Percentiles rank a stretch among this genome's conserved stretches.
Conservation (phyloP, 176 grass and related monocot genomes). For the Pharus latifolius region DNA sequence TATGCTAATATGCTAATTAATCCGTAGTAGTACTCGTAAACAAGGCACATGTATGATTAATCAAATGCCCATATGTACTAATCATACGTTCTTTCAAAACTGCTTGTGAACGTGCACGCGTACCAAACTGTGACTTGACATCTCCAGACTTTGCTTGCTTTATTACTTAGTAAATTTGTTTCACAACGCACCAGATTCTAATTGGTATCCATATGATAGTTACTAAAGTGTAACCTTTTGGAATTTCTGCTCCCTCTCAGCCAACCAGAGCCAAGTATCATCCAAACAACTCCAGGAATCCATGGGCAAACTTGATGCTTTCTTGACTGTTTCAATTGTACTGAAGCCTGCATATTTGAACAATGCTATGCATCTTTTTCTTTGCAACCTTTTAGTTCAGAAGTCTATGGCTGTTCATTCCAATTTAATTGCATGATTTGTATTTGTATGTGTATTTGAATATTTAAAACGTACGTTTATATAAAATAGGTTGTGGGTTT, state of each 20-base stretch:
- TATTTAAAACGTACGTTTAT: too few species aligned
- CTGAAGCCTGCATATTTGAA: background rate
- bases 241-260: constrained; percentile 4
- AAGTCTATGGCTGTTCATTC: too few species aligned
- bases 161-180: background rate
- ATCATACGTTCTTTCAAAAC: background rate
- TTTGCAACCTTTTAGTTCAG: too few species aligned
- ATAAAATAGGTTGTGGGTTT: too few species aligned
- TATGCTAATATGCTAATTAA: background rate
- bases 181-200: too few species aligned
- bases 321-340: background rate
- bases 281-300: constrained; percentile 23
- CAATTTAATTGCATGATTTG: too few species aligned
- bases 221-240: background rate
- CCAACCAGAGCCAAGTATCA: background rate
- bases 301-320: constrained; percentile 4
- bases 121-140: constrained; percentile 14
- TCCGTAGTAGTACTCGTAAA: background rate
- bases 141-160: background rate
- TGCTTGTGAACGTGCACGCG: background rate
- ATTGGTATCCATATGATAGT: background rate
- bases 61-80: background rate
- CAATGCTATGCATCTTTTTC: too few species aligned
- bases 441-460: too few species aligned
- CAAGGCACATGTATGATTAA: background rate